These are phyloP conservation scores for Odontarrhena argentea DNA, from an alignment of 345 rosid genomes.

Conservation along the genomic window DNA sequence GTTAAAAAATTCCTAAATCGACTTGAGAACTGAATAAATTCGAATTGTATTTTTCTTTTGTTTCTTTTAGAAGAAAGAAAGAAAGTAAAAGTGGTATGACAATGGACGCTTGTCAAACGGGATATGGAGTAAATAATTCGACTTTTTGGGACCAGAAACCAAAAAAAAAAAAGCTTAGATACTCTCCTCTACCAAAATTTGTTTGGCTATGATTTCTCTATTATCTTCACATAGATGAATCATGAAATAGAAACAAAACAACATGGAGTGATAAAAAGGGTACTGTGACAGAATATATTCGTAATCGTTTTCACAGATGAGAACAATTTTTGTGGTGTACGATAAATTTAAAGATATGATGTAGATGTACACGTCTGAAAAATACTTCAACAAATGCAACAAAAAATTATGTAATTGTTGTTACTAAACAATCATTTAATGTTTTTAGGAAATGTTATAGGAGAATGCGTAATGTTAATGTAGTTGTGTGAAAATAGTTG, in stretches of 20 bases:
- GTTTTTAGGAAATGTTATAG: neutral
- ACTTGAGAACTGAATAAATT: conserved; percentile 14
- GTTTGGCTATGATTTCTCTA: neutral
- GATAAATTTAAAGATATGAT: conserved; percentile 11
- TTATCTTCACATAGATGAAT: neutral
- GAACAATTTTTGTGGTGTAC: neutral
- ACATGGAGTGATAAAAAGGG: conserved; percentile 3
- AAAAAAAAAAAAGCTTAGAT: conserved; percentile 6
- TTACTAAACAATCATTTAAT: neutral
- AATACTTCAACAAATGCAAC: neutral
- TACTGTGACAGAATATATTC: neutral
- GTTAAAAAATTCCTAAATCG: neutral
- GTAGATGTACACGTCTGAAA: conserved; percentile 16
- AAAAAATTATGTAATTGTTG: neutral
- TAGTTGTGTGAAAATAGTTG: conserved; percentile 9
- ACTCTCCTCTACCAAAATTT: neutral
- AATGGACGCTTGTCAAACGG: conserved; percentile 7
- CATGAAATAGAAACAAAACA: neutral
- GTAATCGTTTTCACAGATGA: neutral
- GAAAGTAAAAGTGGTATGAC: conserved; percentile 1
- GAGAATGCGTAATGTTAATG: conserved; percentile 11
- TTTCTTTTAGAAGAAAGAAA: neutral
- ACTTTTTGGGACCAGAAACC: neutral
- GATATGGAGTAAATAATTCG: conserved; percentile 13
- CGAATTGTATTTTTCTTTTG: neutral